Conservation (phyloP, 768 basidiomycete species). For the Hortiboletus campestris region DNA sequence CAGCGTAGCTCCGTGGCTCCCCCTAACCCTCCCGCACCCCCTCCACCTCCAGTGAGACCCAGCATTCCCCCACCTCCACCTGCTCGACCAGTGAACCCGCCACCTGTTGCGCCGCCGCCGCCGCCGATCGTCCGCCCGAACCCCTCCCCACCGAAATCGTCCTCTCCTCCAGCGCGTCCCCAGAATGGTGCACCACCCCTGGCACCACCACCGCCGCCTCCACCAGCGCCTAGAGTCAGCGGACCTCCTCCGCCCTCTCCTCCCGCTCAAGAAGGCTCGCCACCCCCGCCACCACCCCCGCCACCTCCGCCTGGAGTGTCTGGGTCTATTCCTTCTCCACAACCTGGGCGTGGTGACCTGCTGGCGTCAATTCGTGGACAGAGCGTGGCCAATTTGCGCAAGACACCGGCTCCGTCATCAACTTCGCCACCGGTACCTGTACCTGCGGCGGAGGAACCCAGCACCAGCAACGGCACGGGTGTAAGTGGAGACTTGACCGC, state of each 20-base stretch:
- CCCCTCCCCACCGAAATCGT: constrained; percentile 32
- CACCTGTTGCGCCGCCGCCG: constrained; percentile 32
- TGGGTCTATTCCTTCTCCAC: constrained; percentile 41
- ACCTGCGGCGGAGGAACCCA: constrained; percentile 31
- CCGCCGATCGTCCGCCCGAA: constrained; percentile 20
- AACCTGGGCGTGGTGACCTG: constrained; percentile 62
- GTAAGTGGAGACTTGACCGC: constrained; percentile 73
- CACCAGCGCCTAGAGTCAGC: constrained; percentile 24
- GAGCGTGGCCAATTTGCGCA: constrained; percentile 68
- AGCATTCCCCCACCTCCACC: constrained; percentile 33
- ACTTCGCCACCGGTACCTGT: constrained; percentile 39
- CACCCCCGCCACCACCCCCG: constrained; percentile 37
- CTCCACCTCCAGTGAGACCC: constrained; percentile 33
- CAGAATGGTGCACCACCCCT: constrained; percentile 31
- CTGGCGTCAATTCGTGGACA: constrained; percentile 82
- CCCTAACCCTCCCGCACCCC: constrained; percentile 22
- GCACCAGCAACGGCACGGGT: constrained; percentile 31
- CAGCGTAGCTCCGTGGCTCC: constrained; percentile 31
- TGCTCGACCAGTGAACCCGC: constrained; percentile 33
- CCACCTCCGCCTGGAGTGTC: constrained; percentile 38
- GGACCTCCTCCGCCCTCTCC: constrained; percentile 39
- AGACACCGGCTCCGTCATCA: constrained; percentile 36
- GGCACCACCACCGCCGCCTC: constrained; percentile 42
- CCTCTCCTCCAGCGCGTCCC: constrained; percentile 25
- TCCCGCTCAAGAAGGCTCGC: constrained; percentile 23